Evolutionary conservation across 495 filamentous ascomycete genomes (phyloP).

Genomic region (Xylaria nigripes): DNA sequence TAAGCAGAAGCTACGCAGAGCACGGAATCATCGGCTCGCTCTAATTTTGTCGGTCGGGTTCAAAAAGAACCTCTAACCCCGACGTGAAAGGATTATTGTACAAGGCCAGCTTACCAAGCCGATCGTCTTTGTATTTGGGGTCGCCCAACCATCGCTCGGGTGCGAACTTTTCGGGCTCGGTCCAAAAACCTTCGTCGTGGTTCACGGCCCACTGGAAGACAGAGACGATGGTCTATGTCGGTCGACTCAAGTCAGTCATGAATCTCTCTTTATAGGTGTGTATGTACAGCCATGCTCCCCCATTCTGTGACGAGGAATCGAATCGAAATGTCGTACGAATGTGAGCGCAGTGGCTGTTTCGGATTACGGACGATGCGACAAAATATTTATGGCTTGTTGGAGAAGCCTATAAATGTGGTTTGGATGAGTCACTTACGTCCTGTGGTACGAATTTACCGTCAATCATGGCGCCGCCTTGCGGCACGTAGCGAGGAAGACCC

Average conservation of each 20-base stretch:
- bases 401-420: too few species aligned
- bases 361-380: too few species aligned
- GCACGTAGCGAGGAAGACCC: slow-evolving; percentile 36
- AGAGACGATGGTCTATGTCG: slow-evolving; percentile 32
- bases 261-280: not conserved
- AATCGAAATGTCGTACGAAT: too few species aligned
- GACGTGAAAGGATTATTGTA: not conserved
- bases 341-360: too few species aligned
- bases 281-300: too few species aligned
- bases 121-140: slow-evolving; percentile 27
- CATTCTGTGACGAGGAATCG: too few species aligned
- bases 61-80: not conserved
- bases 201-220: slow-evolving; percentile 43
- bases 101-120: slow-evolving; percentile 4
- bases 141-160: slow-evolving; percentile 35
- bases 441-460: slow-evolving; percentile 38
- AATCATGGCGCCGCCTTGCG: slow-evolving; percentile 40
- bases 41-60: not conserved
- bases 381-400: too few species aligned
- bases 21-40: slow-evolving; percentile 7
- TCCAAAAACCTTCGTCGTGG: slow-evolving; percentile 30
- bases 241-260: not conserved
- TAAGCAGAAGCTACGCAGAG: slow-evolving; percentile 11
- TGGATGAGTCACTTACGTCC: slow-evolving; percentile 16
- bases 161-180: slow-evolving; percentile 32